A percentile compares a stretch with the other conserved stretches of the same genome.
These are phyloP conservation scores for Arthroderma sp. DNA, from an alignment of 2,329 filamentous ascomycete genomes.

Conservation along the genomic window DNA sequence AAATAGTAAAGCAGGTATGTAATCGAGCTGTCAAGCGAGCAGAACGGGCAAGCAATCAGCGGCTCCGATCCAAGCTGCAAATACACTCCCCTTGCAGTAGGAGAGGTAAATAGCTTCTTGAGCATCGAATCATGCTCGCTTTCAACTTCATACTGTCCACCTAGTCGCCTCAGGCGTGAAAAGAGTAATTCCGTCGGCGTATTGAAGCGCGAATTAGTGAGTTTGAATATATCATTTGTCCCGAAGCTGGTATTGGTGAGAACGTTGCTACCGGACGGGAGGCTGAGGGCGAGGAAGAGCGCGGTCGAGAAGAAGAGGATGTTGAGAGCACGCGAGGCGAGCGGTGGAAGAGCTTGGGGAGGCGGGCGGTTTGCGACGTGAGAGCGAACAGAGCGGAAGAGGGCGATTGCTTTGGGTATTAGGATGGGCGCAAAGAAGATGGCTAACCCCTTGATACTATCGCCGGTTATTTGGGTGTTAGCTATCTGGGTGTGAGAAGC, in stretches of 20 bases:
- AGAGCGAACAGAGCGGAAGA: conserved; percentile 27
- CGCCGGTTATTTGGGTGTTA: not conserved
- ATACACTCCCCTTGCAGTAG: conserved; percentile 67
- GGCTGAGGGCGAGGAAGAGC: conserved; percentile 47
- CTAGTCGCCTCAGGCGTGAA: conserved; percentile 48
- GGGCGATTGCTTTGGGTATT: conserved; percentile 29
- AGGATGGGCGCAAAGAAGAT: conserved; percentile 35
- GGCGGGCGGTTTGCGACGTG: conserved; percentile 26
- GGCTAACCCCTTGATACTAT: conserved; percentile 32
- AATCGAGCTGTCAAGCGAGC: conserved; percentile 54
- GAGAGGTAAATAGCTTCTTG: conserved; percentile 53
- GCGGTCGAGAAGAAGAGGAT: conserved; percentile 43
- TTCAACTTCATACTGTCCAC: conserved; percentile 21
- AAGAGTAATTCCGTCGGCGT: conserved; percentile 79
- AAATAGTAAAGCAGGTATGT: conserved; percentile 73
- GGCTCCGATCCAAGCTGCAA: conserved; percentile 67
- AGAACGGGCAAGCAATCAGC: conserved; percentile 69
- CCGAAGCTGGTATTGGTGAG: conserved; percentile 38
- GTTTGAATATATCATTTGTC: conserved; percentile 57
- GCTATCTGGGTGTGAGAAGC: not conserved
- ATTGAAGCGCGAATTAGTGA: conserved; percentile 69
- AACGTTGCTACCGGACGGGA: conserved; percentile 36
- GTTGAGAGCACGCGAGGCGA: conserved; percentile 32
- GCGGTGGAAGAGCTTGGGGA: conserved; percentile 26
- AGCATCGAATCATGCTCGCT: conserved; percentile 48